Evolutionary conservation across 2,329 filamentous ascomycete genomes (phyloP).

Genomic region (Claviceps spartinae): DNA sequence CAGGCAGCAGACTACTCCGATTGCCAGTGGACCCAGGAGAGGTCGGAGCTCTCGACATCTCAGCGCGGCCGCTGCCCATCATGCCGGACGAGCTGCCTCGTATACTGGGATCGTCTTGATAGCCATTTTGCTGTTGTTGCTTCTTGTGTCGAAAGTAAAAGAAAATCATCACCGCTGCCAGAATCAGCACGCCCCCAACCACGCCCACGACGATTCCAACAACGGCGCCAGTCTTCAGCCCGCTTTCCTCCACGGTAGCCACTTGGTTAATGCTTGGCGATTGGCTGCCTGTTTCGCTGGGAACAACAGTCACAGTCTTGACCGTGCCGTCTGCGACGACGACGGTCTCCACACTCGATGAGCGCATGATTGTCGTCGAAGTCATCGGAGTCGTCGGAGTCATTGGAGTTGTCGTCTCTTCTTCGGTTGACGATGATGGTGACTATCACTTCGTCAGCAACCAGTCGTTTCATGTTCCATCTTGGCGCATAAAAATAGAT

Average conservation of each 20-base stretch:
- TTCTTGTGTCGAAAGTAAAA: constrained; percentile 32
- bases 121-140: constrained; percentile 27
- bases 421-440: background rate
- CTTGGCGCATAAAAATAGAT: background rate
- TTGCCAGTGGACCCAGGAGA: constrained; percentile 28
- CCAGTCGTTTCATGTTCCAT: background rate
- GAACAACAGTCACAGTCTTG: constrained; percentile 40
- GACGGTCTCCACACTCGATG: constrained; percentile 26
- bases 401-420: background rate
- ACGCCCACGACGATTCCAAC: constrained; percentile 41
- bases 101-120: constrained; percentile 31
- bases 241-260: constrained; percentile 10
- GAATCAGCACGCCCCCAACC: constrained; percentile 27
- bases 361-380: constrained; percentile 21
- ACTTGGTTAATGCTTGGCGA: constrained; percentile 8
- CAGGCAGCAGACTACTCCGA: constrained; percentile 39
- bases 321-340: constrained; percentile 41
- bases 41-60: constrained; percentile 24
- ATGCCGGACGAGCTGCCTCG: constrained; percentile 38
- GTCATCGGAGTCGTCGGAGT: background rate
- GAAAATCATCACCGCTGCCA: constrained; percentile 25
- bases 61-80: constrained; percentile 28
- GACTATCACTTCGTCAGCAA: background rate
- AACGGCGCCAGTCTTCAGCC: constrained; percentile 32
- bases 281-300: constrained; percentile 19